Conservation (phyloP, 768 basidiomycete genomes). For the Chalciporus chontae region DNA sequence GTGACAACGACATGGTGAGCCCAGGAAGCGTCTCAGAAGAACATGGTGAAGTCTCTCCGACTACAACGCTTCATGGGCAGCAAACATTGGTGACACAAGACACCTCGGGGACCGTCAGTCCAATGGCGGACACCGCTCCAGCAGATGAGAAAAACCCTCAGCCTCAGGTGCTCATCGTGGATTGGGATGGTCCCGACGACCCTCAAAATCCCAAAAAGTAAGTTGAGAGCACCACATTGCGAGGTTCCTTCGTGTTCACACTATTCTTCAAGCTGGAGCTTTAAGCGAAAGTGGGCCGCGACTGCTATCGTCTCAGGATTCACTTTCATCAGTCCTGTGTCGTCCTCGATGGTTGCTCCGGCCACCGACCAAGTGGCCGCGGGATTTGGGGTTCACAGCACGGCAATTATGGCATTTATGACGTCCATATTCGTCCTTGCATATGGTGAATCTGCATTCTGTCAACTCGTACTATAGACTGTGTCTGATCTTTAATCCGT, state of each 20-base stretch:
- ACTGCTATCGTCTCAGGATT: conserved; percentile 61
- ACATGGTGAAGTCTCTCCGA: conserved; percentile 4
- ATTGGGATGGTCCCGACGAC: conserved; percentile 64
- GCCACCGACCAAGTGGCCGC: conserved; percentile 48
- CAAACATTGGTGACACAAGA: background rate
- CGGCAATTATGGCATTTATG: conserved; percentile 50
- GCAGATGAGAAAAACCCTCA: background rate
- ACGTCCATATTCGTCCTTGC: conserved; percentile 59
- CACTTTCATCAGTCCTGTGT: conserved; percentile 65
- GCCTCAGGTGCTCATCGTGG: conserved; percentile 34
- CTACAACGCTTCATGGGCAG: conserved; percentile 4
- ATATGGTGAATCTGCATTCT: conserved; percentile 43
- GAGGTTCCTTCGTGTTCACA: too few species aligned
- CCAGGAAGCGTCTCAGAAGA: background rate
- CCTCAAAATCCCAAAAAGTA: conserved; percentile 59
- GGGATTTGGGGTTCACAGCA: conserved; percentile 52
- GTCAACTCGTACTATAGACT: background rate
- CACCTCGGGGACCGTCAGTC: background rate
- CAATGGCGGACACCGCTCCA: too few species aligned
- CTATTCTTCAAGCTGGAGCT: conserved; percentile 47
- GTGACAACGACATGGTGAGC: background rate
- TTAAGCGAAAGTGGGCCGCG: conserved; percentile 58
- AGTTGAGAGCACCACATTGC: too few species aligned
- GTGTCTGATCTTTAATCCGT: background rate
- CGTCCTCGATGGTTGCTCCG: conserved; percentile 74